Evolutionary conservation across 2,329 filamentous ascomycete genomes (phyloP).

Genomic region (Teratosphaeria zuluensis): DNA sequence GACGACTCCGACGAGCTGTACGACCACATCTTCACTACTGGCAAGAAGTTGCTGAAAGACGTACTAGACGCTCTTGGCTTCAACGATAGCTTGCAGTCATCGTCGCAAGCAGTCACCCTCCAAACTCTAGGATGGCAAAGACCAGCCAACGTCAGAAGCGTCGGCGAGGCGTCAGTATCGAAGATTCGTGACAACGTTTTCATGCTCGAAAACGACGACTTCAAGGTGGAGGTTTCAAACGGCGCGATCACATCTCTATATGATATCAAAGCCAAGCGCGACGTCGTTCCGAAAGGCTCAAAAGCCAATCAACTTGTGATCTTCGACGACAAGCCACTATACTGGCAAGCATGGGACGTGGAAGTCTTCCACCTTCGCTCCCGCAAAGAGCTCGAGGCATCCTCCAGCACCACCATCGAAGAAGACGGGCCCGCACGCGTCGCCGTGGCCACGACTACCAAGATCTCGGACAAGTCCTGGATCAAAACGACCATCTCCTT

Average conservation of each 20-base stretch:
- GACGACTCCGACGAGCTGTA: slow-evolving; percentile 91
- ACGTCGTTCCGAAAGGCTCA: slow-evolving; percentile 61
- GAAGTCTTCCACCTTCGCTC: slow-evolving; percentile 93
- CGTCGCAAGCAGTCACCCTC: slow-evolving; percentile 50
- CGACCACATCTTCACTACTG: slow-evolving; percentile 68
- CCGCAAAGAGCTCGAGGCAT: slow-evolving; percentile 58
- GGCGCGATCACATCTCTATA: slow-evolving; percentile 78
- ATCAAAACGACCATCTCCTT: slow-evolving; percentile 80
- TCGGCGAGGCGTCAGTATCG: slow-evolving; percentile 1
- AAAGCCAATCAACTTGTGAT: slow-evolving; percentile 89
- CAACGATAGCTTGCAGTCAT: slow-evolving; percentile 26
- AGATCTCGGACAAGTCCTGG: slow-evolving; percentile 79
- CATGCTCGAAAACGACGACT: slow-evolving; percentile 67
- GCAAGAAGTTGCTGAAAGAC: slow-evolving; percentile 60
- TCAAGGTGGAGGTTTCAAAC: slow-evolving; percentile 60
- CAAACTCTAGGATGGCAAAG: slow-evolving; percentile 86
- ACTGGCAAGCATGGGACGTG: slow-evolving; percentile 97
- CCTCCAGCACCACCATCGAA: slow-evolving; percentile 58
- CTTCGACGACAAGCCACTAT: slow-evolving; percentile 93
- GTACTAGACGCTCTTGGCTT: slow-evolving; percentile 60
- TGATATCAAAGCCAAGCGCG: slow-evolving; percentile 62
- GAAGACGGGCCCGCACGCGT: slow-evolving; percentile 67
- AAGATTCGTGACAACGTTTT: slow-evolving; percentile 43
- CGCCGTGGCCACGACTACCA: slow-evolving; percentile 72
- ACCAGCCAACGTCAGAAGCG: slow-evolving; percentile 24